These are phyloP conservation scores for Ostreobium quekettii DNA, from an alignment of 139 green algal genomes.

Conservation along the genomic window DNA sequence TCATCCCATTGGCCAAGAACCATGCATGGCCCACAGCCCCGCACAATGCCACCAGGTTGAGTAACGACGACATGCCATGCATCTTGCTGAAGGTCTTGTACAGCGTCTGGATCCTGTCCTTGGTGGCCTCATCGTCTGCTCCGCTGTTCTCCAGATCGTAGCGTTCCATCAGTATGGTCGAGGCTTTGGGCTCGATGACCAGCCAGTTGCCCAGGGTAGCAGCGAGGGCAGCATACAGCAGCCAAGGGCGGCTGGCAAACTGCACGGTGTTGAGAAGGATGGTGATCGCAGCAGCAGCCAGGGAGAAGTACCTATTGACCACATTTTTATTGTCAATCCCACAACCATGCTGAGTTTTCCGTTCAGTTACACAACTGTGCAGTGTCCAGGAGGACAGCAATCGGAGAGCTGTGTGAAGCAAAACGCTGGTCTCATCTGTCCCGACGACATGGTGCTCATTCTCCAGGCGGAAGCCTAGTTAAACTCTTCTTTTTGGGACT, in stretches of 20 bases:
- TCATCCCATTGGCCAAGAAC: too few species aligned
- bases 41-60: background rate
- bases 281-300: background rate
- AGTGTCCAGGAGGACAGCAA: too few species aligned
- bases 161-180: slow-evolving; percentile 43
- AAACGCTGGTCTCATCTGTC: too few species aligned
- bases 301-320: slow-evolving; percentile 8
- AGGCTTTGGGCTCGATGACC: slow-evolving; percentile 38
- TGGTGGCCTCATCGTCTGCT: background rate
- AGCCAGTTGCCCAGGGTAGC: slow-evolving; percentile 37
- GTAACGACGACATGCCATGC: background rate
- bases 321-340: background rate
- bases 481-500: too few species aligned
- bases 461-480: too few species aligned
- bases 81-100: background rate
- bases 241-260: background rate
- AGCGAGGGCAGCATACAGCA: slow-evolving; percentile 20
- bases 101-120: background rate
- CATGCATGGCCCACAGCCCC: background rate
- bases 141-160: slow-evolving; percentile 1
- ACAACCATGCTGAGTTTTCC: background rate
- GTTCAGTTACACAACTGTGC: too few species aligned
- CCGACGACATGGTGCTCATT: too few species aligned
- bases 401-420: too few species aligned
- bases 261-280: background rate